Evolutionary conservation across 495 filamentous ascomycete species (phyloP), one percentile per base, ranked within the genome.

Genomic region (Penicillium soppii): DNA sequence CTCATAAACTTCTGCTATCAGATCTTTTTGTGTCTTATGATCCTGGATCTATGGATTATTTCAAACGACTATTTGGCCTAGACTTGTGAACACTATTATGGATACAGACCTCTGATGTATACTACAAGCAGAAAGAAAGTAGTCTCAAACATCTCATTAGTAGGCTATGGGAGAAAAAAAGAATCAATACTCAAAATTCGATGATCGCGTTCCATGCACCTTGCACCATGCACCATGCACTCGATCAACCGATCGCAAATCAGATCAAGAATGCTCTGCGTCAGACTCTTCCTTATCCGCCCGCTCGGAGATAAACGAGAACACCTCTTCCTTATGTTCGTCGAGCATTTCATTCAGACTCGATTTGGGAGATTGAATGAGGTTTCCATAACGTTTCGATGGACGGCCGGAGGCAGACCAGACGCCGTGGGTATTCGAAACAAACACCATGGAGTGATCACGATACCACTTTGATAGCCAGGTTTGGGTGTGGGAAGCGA

Each of bases 391-490:
- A 3, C 87, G 78, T 67, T 88, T 89, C 15, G 77, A 78, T 12
- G 85, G 79, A 58, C 84, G n/a, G 85, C 46, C 80, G 76, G 0
- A 82, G 77, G 15, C 66, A 54, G 50, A 68, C 90, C 90, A 95
- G 52, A 87, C 82, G 7, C 81, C 78, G 57, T 95, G 91, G 37
- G 82, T 72, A 21, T 75, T 70, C 0, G 83, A 75, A 20, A 95
- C 88, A 57, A 86, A 92, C 48, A 95, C 84, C 2, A 81, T n/a
- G n/a, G n/a, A n/a, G n/a, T n/a, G n/a, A n/a, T 76, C 72, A 56
- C 81, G 83, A 58, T 90, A 91, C 88, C 88, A 91, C 27, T 74
- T 71, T 12, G 84, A 86, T 1, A 90, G 73, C 52, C 80, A 80
- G 3, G 70, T 63, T 50, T 87, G 83, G 1, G 81, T 84, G 52